Evolutionary conservation across 257 asterid genomes (phyloP), one percentile per base, ranked within the genome.

Genomic region (Nicotiana knightiana): DNA sequence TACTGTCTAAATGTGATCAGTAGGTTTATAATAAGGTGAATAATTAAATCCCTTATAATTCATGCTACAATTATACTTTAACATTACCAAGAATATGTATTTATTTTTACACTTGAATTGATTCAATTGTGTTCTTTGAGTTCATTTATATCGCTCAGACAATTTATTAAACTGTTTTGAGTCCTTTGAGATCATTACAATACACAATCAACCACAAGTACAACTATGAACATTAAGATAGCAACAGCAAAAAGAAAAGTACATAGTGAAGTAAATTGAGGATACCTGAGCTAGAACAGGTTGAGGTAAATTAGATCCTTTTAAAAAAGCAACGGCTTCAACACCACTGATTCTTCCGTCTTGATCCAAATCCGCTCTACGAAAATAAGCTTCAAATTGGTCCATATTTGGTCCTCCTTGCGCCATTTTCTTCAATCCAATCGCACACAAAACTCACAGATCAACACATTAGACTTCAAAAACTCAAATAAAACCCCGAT

Each of bases 261-360:
- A 26, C 78, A 65, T 0, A 77, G 0, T 9, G 28, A 75, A 51
- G 71, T 48, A 28, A 51, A 57, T 26, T 33, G 67, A 37, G 67
- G 18, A 10, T 51, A 95, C 99, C 96, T 90, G 92, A 67, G 98
- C 97, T 81, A 95, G 93, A 76, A 95, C 94, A 87, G 86, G 93
- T 86, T 89, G 89, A 81, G 94, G 87, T 82, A 95, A 88, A 90
- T 91, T 92, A 85, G 99, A 93, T 85, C 97, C 97, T 86, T 90
- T 92, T 43, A 95, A 89, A 83, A 95, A 93, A 53, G 84, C 63
- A 79, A 95, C 98, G 80, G 99, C 99, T 88, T 95, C 99, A 82
- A 68, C 91, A 63, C 99, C 99, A 81, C 97, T 95, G 87, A 95
- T 92, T 88, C 92, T 90, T 57, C 99, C 97, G 80, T 95, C 99